phyloP scores from a whole-genome alignment of 1,284 basidiomycete species.

The Phenoliferia sp. region DNA sequence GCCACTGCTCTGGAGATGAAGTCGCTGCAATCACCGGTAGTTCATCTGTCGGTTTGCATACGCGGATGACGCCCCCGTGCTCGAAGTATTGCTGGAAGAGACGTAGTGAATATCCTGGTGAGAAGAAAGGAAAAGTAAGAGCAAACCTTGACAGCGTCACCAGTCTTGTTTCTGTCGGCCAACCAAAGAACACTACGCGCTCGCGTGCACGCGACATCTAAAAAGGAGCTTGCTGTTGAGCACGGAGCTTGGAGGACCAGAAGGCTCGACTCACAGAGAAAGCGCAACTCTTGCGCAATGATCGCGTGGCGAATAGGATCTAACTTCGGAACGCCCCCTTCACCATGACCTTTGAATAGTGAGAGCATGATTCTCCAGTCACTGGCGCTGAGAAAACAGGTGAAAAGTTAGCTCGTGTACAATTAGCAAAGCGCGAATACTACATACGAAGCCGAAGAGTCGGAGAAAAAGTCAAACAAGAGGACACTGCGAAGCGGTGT shows the following conservation, averaged over 20 bases:
- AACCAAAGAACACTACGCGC: background rate
- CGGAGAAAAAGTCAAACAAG: background rate
- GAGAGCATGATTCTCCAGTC: background rate
- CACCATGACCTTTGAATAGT: background rate
- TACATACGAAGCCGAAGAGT: background rate
- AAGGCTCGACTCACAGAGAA: slow-evolving; percentile 56
- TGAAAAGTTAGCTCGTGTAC: background rate
- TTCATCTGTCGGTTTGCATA: background rate
- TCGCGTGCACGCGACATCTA: background rate
- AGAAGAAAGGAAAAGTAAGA: background rate
- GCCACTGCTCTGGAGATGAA: background rate
- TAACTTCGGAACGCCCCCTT: background rate
- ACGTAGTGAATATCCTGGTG: background rate
- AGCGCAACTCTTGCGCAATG: background rate
- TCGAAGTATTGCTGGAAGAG: background rate
- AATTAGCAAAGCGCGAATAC: background rate
- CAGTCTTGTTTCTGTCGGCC: background rate
- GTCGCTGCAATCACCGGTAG: background rate
- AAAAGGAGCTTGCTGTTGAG: no score
- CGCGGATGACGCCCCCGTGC: background rate
- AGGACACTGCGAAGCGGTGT: background rate
- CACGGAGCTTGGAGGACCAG: no score
- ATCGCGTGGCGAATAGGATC: background rate
- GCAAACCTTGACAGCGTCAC: background rate
- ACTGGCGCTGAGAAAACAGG: background rate